phyloP scores from a whole-genome alignment of 805 yeast species.

The Lachancea kluyveri region DNA sequence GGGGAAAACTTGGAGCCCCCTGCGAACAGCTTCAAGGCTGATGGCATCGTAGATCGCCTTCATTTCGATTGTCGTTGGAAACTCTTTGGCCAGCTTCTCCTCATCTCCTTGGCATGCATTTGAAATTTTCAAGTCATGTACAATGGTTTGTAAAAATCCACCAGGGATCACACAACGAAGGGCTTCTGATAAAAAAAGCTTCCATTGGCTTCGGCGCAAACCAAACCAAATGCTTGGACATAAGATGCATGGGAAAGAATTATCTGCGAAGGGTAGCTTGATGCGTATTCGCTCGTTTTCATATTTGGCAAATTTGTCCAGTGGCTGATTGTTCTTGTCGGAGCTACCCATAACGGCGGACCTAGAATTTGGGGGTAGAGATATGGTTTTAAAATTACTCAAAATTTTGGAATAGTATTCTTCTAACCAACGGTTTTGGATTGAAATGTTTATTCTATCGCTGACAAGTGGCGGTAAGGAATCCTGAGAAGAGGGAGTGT shows the following conservation, averaged over 20 bases:
- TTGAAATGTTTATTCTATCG: slow-evolving; percentile 4
- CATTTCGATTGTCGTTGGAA: slow-evolving; percentile 20
- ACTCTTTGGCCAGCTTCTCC: slow-evolving; percentile 3
- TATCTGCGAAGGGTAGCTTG: slow-evolving; percentile 21
- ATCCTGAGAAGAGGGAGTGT: slow-evolving; percentile 2
- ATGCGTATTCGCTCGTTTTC: slow-evolving; percentile 19
- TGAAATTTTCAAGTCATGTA: slow-evolving; percentile 19
- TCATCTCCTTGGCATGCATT: slow-evolving; percentile 10
- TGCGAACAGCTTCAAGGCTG: slow-evolving; percentile 21
- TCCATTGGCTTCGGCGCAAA: slow-evolving; percentile 25
- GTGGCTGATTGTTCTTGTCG: too few species aligned
- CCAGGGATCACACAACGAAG: slow-evolving; percentile 25
- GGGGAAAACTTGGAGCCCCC: slow-evolving; percentile 24
- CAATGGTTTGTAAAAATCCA: slow-evolving; percentile 23
- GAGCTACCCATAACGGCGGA: too few species aligned
- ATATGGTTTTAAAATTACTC: slow-evolving; percentile 21
- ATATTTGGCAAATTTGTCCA: too few species aligned
- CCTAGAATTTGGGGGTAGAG: slow-evolving; percentile 12
- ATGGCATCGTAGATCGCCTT: slow-evolving; percentile 20
- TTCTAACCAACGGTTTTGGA: slow-evolving; percentile 24
- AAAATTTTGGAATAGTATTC: slow-evolving; percentile 18
- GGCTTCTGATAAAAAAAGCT: slow-evolving; percentile 21
- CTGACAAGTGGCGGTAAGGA: not conserved
- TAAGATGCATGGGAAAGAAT: slow-evolving; percentile 22
- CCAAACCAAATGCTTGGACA: slow-evolving; percentile 27